phyloP scores from a whole-genome alignment of 2,329 filamentous ascomycete genomes.

The Cryphonectria radicalis region DNA sequence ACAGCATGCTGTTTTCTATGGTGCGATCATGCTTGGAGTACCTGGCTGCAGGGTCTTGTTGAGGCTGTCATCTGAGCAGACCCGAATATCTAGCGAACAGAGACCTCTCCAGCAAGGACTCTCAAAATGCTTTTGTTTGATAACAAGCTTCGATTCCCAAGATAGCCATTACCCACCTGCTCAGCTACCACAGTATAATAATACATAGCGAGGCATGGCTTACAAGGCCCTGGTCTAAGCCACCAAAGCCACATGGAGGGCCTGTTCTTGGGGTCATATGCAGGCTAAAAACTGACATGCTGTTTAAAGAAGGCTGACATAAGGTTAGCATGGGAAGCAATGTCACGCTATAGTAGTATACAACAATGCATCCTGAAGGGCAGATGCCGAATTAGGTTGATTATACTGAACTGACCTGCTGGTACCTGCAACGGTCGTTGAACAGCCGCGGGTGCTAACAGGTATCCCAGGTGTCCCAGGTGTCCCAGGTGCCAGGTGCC shows the following conservation, averaged over 20 bases:
- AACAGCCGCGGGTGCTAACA: not conserved
- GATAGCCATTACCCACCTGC: not conserved
- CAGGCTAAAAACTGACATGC: not conserved
- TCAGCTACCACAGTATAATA: not conserved
- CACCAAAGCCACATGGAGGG: not conserved
- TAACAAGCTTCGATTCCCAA: not conserved
- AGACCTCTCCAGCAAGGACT: not conserved
- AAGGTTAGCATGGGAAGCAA: not conserved
- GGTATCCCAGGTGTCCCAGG: not conserved
- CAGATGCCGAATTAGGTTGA: not conserved
- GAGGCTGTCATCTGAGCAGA: not conserved
- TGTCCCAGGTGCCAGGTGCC: not conserved
- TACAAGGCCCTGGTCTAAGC: not conserved
- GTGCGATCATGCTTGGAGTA: not conserved
- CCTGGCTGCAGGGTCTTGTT: not conserved
- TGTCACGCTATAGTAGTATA: not conserved
- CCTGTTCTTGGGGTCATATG: not conserved
- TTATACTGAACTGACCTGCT: not conserved
- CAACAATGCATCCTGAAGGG: too few relatives aligned
- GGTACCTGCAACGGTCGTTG: not conserved
- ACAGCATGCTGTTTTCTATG: not conserved
- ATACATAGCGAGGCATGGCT: not conserved
- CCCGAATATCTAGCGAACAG: not conserved
- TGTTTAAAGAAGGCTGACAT: not conserved
- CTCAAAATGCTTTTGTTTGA: not conserved